Conservation (phyloP, 257 asterid species). For the Penstemon newberryi region DNA sequence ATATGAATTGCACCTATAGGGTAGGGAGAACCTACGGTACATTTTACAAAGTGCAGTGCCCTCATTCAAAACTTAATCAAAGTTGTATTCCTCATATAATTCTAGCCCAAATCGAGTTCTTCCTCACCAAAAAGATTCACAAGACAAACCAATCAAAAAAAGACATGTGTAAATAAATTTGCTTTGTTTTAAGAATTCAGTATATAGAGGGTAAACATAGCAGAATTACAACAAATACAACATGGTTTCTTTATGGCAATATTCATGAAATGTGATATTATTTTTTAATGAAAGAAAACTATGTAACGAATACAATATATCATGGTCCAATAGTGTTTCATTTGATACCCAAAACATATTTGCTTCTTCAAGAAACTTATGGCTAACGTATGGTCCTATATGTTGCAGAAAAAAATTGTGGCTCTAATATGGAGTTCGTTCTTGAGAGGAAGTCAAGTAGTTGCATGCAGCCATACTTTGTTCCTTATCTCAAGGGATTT, state of each 20-base stretch:
- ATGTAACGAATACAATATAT: slow-evolving; percentile 4
- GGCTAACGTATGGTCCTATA: slow-evolving; percentile 27
- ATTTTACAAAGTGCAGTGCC: not conserved
- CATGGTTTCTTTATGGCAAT: not conserved
- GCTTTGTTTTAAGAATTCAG: too few relatives aligned
- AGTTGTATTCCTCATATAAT: not conserved
- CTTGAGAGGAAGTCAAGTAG: slow-evolving; percentile 18
- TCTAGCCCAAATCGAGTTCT: too few relatives aligned
- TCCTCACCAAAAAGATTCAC: too few relatives aligned
- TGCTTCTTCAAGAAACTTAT: slow-evolving; percentile 10
- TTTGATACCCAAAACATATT: slow-evolving; percentile 16
- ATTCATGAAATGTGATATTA: slow-evolving; percentile 10
- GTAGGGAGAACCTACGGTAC: not conserved
- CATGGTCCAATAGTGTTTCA: slow-evolving; percentile 14
- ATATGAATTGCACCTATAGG: not conserved
- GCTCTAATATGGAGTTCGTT: slow-evolving; percentile 16
- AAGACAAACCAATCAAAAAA: too few relatives aligned
- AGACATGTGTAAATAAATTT: not conserved
- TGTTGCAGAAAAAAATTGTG: slow-evolving; percentile 12
- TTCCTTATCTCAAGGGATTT: slow-evolving; percentile 32
- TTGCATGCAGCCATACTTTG: slow-evolving; percentile 26
- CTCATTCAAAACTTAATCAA: not conserved
- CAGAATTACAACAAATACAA: too few relatives aligned
- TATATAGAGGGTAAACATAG: not conserved
- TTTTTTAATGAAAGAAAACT: slow-evolving; percentile 1